Percentiles rank a stretch among this genome's conserved stretches.
Conservation (phyloP, 371 early-diverging fungal species). For the Actinomortierella ambigua region DNA sequence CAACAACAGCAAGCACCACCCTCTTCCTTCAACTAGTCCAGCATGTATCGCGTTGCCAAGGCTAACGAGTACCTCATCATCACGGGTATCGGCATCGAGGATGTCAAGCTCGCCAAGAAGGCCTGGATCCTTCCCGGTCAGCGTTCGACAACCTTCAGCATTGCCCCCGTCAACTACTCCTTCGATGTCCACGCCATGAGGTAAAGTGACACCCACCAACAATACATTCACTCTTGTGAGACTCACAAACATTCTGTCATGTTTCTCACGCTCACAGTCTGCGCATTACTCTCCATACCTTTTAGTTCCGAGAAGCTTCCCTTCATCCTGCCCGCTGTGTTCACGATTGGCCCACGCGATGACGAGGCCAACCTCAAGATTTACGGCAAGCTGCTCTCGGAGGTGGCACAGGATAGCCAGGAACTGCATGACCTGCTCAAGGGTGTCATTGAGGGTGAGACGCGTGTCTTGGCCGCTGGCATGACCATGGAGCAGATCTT, state of each 20-base stretch:
- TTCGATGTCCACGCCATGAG: conserved; percentile 56
- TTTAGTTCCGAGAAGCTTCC: conserved; percentile 51
- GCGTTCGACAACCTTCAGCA: conserved; percentile 27
- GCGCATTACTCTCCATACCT: too few species aligned
- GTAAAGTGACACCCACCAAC: too few species aligned
- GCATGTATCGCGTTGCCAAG: conserved; percentile 6
- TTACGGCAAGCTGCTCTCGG: conserved; percentile 51
- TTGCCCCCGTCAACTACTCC: conserved; percentile 55
- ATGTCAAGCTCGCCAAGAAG: conserved; percentile 65
- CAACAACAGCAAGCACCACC: neutral
- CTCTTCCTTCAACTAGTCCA: too few species aligned
- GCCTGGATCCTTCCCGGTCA: conserved; percentile 59
- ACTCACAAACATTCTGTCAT: too few species aligned
- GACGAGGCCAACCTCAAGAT: conserved; percentile 40
- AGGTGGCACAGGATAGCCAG: conserved; percentile 12
- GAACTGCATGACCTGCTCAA: conserved; percentile 50
- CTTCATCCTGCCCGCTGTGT: conserved; percentile 57
- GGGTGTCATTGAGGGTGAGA: conserved; percentile 65
- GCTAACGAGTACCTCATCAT: conserved; percentile 53
- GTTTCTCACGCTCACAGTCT: too few species aligned
- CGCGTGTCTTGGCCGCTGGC: conserved; percentile 55
- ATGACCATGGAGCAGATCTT: conserved; percentile 63
- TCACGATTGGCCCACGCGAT: conserved; percentile 54
- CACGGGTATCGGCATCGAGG: conserved; percentile 52
- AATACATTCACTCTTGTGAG: too few species aligned